A percentile compares a stretch with the other conserved stretches of the same genome.
These are phyloP conservation scores for Russula sp. DNA, from an alignment of 768 basidiomycete genomes.

Conservation along the genomic window DNA sequence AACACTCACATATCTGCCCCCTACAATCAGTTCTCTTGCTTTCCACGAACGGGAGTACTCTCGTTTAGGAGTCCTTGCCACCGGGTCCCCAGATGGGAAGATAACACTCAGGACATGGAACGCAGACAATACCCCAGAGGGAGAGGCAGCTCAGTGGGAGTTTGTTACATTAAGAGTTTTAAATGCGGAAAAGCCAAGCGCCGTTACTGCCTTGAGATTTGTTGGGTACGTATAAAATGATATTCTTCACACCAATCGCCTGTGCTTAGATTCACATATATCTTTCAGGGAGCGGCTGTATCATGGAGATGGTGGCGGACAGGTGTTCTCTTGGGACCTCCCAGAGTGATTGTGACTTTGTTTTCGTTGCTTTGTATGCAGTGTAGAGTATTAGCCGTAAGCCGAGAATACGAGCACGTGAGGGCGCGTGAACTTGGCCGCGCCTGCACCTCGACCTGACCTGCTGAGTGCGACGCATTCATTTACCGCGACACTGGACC, in stretches of 20 bases:
- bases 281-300: conserved; percentile 46
- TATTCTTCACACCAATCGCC: background rate
- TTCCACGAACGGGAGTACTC: conserved; percentile 91
- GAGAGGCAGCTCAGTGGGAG: conserved; percentile 64
- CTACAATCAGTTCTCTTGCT: conserved; percentile 64
- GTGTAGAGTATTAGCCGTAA: background rate
- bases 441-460: too few species aligned
- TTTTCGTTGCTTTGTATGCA: background rate
- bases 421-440: background rate
- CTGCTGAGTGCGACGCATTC: background rate
- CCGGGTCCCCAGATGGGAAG: conserved; percentile 66
- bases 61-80: conserved; percentile 68
- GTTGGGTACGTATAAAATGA: conserved; percentile 46
- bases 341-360: conserved; percentile 33
- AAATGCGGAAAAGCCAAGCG: conserved; percentile 40
- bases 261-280: background rate
- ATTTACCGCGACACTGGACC: background rate
- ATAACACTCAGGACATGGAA: conserved; percentile 83
- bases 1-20: conserved; percentile 36
- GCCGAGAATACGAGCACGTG: conserved; percentile 3
- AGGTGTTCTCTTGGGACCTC: conserved; percentile 48
- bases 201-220: conserved; percentile 73
- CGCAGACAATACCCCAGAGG: conserved; percentile 61
- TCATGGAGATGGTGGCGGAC: conserved; percentile 60
- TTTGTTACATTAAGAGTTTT: conserved; percentile 64